Base-by-base conservation (phyloP, 2,329 filamentous ascomycete genomes). In the Pestalotiopsis fici region DNA sequence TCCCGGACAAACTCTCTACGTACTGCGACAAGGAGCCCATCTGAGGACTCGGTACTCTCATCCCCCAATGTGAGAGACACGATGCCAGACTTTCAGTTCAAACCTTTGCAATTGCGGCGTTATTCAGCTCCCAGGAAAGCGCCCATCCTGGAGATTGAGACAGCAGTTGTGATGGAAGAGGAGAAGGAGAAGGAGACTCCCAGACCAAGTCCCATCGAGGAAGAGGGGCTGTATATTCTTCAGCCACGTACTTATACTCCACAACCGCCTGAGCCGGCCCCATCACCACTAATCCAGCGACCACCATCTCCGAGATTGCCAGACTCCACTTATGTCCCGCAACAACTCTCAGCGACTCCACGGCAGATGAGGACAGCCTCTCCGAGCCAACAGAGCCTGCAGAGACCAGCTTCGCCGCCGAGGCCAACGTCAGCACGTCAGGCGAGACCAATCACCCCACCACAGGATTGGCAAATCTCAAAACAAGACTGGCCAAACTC, bases 231-330 rank as follows among this genome's bases (percentile, higher is more conserved):
- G 1, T 88, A 83, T 67, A 80, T 89, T 25, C 78, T 90, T 4
- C 87, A 89, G 69, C 87, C 87, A 13, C 80, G 83, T 39, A 88
- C 86, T 0, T 89, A 89, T 71, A 88, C 86, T 0, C 87, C 87
- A 0, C 79, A 83, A 63, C 83, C 82, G 3, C 81, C 83, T 0
- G 79, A 82, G 12, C 85, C 85, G 2, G 72, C 83, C 25, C 83
- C 85, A 1, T 86, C 86, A 4, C 85, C 86, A 2, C 79, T 80
- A 61, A 70, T 83, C 43, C 43, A 50, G 43, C 43, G 43, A n/a
- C 43, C 43, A 18, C n/a, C 43, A 18, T 50, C 43, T 50, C 43
- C 43, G 43, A 50, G 43, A 50, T 50, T 50, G 2, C 74, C 76
- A 37, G 76, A 78, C 18, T 59, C 73, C 11, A 27, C 56, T 18